phyloP scores from a whole-genome alignment of 352 stramenopile species.

The Globisporangium recalcitrans region DNA sequence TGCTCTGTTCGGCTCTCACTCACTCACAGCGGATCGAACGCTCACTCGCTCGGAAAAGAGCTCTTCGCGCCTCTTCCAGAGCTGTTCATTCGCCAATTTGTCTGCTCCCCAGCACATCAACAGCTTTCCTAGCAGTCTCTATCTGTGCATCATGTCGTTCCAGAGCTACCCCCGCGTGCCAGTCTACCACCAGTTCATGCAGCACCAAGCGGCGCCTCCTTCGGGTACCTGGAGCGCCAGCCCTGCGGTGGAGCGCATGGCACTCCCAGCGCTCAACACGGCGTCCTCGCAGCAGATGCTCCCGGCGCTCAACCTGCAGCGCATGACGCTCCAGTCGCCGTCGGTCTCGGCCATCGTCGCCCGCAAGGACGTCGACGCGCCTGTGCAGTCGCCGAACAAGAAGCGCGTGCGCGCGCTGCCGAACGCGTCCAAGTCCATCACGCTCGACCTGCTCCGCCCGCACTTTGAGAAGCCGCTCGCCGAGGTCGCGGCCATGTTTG shows the following conservation, averaged over 20 bases:
- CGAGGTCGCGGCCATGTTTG: conserved; percentile 66
- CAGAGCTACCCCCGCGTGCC: conserved; percentile 8
- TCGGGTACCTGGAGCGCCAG: neutral
- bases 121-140: neutral
- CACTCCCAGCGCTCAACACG: conserved; percentile 40
- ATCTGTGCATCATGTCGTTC: conserved; percentile 7
- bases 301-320: conserved; percentile 18
- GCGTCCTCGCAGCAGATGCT: conserved; percentile 11
- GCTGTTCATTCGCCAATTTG: conserved; percentile 11
- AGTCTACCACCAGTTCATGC: conserved; percentile 6
- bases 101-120: neutral
- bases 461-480: conserved; percentile 76
- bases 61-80: conserved; percentile 4
- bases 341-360: conserved; percentile 12
- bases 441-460: conserved; percentile 57
- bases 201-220: neutral
- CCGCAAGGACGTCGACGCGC: conserved; percentile 3
- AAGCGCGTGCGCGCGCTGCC: conserved; percentile 66
- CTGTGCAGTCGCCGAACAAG: conserved; percentile 41
- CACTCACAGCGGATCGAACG: neutral
- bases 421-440: conserved; percentile 79
- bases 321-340: conserved; percentile 17
- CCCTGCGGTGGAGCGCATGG: conserved; percentile 36
- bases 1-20: neutral
- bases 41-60: neutral